A percentile compares a stretch with the other conserved stretches of the same genome.
Conservation (phyloP, 176 grass and related monocot species). For the Carex parvula region DNA sequence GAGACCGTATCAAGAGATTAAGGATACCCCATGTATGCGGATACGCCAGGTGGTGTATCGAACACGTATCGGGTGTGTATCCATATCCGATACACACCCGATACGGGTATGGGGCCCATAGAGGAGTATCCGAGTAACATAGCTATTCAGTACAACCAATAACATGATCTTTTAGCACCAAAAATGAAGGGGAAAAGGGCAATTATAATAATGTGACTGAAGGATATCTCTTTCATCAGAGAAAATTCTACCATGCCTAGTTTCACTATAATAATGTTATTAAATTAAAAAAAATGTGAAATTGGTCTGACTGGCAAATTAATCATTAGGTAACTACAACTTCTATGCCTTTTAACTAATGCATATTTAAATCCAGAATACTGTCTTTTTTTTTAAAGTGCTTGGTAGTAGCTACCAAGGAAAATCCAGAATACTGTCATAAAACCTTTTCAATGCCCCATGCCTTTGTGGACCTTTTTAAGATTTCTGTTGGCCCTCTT, state of each 20-base stretch:
- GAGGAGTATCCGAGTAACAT: no score
- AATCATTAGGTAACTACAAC: neutral
- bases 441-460: no score
- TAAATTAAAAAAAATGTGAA: neutral
- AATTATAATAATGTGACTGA: neutral
- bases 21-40: no score
- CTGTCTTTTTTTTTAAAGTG: neutral
- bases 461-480: neutral
- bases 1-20: no score
- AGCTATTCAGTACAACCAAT: neutral
- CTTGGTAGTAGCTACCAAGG: no score
- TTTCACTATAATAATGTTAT: neutral
- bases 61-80: no score
- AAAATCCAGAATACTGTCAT: neutral
- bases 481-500: neutral
- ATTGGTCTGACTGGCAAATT: neutral
- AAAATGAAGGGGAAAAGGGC: neutral
- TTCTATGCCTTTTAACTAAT: neutral
- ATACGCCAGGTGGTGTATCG: no score
- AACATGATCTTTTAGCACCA: neutral
- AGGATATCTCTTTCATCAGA: neutral
- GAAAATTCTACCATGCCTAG: neutral
- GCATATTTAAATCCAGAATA: neutral
- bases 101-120: no score
- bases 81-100: no score